These are phyloP conservation scores for Penicillium vulpinum DNA, from an alignment of 2,329 filamentous ascomycete genomes.

Conservation along the genomic window DNA sequence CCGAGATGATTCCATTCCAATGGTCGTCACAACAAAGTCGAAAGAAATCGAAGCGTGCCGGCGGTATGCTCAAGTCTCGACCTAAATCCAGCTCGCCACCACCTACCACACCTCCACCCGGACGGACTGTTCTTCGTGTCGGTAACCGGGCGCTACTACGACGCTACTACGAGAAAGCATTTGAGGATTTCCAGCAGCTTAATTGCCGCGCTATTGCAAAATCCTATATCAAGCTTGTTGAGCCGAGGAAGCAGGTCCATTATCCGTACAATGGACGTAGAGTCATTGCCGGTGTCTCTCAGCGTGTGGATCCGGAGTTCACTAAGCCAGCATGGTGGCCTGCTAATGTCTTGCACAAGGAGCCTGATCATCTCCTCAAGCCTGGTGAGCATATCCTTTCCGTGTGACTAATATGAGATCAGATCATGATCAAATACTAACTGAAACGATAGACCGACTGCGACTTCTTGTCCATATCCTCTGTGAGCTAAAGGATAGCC, in stretches of 20 bases:
- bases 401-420: neutral
- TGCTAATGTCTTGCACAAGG: constrained; percentile 31
- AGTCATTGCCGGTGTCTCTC: constrained; percentile 30
- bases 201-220: constrained; percentile 49
- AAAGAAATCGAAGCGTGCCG: constrained; percentile 26
- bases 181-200: constrained; percentile 48
- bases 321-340: constrained; percentile 41
- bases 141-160: constrained; percentile 29
- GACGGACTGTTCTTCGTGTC: constrained; percentile 30
- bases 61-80: constrained; percentile 18
- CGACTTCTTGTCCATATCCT: constrained; percentile 37
- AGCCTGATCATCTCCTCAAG: constrained; percentile 38
- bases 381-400: constrained; percentile 22
- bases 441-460: constrained; percentile 26
- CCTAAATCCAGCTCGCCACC: constrained; percentile 21
- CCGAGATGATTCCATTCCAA: constrained; percentile 35
- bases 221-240: constrained; percentile 49
- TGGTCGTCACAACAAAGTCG: constrained; percentile 31
- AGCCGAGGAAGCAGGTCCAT: constrained; percentile 50
- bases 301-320: constrained; percentile 34
- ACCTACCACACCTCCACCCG: constrained; percentile 17
- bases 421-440: constrained; percentile 4
- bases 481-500: constrained; percentile 36
- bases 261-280: constrained; percentile 50
- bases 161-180: constrained; percentile 43